Base-by-base conservation (phyloP, 176 grass and related monocot species). In the Eragrostis nindensis region DNA sequence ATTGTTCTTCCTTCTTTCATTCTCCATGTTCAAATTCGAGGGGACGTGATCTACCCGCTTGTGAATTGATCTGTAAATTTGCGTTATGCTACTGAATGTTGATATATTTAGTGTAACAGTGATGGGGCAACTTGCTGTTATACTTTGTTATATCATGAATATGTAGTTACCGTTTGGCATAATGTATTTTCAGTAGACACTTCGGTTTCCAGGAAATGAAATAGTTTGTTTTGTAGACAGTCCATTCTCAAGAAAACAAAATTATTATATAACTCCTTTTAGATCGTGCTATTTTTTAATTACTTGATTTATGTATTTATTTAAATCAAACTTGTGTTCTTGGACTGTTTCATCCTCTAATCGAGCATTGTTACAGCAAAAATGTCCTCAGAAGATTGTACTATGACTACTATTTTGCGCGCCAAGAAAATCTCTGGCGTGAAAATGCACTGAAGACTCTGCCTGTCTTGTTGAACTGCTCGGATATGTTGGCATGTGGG, bases 401-500 rank as follows among this genome's bases (percentile, higher is more conserved):
- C 86, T 75, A 95, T 49, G 92, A 98, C 84, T 98, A 95, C 70
- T 98, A 98, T 83, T 98, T 98, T 80, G 70, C 32, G 70, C 90
- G 95, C 71, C 95, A 95, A 93, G 95, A 98, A 88, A 81, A 86
- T 77, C 90, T 98, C 1, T 98, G 92, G 95, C 84, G 86, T 66
- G 77, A 98, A 79, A 98, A 98, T 88, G 95, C 95, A 14, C 69
- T 98, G 71, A 98, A 93, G 88, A 98, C 95, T 87, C 73, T 98
- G 27, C 95, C 95, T 90, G 95, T 84, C 73, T 71, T 98, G 67
- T 77, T 98, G 90, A 87, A 93, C 71, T 98, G 90, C 74, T 95
- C 95, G 16, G 83, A 98, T 89, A 98, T 98, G 95, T 84, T 95
- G 82, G 95, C 95, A 47, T 98, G 92, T 16, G 92, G 95, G 48